Evolutionary conservation across 2,329 filamentous ascomycete genomes (phyloP).

Genomic region (Diaporthe caulivora): DNA sequence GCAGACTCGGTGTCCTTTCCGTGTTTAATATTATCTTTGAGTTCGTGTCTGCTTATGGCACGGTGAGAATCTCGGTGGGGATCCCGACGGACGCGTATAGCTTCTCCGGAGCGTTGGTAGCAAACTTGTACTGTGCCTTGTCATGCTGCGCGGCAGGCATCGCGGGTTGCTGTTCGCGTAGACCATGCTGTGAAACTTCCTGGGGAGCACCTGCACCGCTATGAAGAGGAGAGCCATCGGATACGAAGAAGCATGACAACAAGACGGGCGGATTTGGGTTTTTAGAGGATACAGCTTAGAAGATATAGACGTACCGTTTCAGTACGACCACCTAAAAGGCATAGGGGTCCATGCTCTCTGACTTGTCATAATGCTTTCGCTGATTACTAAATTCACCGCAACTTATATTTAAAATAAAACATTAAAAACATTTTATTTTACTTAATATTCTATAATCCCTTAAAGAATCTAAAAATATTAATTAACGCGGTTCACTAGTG

Average conservation of each 20-base stretch:
- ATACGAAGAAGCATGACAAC: conserved; percentile 54
- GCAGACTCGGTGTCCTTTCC: conserved; percentile 65
- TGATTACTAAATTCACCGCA: too few relatives aligned
- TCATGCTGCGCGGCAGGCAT: conserved; percentile 68
- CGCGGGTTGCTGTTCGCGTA: conserved; percentile 65
- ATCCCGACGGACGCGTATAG: conserved; percentile 64
- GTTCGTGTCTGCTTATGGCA: conserved; percentile 69
- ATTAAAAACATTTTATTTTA: too few relatives aligned
- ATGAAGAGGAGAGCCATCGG: conserved; percentile 56
- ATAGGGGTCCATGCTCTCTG: too few relatives aligned
- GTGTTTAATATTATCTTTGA: conserved; percentile 71
- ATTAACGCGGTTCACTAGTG: too few relatives aligned
- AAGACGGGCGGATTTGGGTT: not conserved
- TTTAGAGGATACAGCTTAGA: too few relatives aligned
- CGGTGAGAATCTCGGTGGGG: conserved; percentile 69
- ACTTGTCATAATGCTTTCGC: too few relatives aligned
- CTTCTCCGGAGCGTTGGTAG: conserved; percentile 66
- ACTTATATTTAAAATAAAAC: too few relatives aligned
- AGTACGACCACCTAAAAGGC: too few relatives aligned
- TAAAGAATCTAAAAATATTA: too few relatives aligned
- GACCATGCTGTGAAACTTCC: conserved; percentile 63
- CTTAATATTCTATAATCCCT: too few relatives aligned
- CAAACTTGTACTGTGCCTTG: conserved; percentile 68
- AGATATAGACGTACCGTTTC: too few relatives aligned
- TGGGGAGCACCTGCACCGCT: conserved; percentile 50